phyloP scores from a whole-genome alignment of 2,329 filamentous ascomycete genomes.

The Rhexocercosporidium sp. region DNA sequence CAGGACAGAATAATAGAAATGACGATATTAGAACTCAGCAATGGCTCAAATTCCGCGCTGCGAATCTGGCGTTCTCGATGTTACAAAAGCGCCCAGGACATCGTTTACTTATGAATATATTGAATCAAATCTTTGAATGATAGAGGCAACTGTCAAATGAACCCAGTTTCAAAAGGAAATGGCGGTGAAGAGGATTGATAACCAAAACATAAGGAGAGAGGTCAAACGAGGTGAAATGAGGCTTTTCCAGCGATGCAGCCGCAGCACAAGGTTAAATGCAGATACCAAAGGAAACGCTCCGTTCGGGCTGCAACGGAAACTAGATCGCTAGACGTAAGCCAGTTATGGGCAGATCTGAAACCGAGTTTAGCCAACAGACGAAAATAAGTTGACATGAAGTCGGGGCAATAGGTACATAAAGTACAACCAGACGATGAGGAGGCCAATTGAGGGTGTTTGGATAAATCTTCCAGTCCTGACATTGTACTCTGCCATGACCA shows the following conservation, averaged over 20 bases:
- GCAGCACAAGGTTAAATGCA: slow-evolving; percentile 12
- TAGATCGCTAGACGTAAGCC: background rate
- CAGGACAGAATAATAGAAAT: background rate
- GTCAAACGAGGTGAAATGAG: background rate
- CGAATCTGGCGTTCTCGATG: no score
- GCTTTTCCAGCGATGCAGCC: background rate
- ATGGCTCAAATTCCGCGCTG: no score
- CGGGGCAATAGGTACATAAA: background rate
- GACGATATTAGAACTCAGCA: background rate
- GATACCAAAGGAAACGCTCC: background rate
- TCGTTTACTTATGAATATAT: no score
- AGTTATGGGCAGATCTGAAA: background rate
- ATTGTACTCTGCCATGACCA: background rate
- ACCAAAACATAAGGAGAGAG: background rate
- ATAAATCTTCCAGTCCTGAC: background rate
- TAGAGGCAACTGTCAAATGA: background rate
- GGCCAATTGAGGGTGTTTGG: background rate
- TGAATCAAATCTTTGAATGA: no score
- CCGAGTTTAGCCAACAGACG: background rate
- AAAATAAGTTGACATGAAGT: background rate
- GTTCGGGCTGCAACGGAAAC: background rate
- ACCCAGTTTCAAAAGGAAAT: background rate
- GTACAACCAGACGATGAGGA: background rate
- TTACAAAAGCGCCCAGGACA: background rate
- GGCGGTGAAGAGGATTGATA: background rate